Evolutionary conservation across 2,329 filamentous ascomycete species (phyloP), one percentile per base, ranked within the genome.

Genomic region (Fusarium phyllophilum): DNA sequence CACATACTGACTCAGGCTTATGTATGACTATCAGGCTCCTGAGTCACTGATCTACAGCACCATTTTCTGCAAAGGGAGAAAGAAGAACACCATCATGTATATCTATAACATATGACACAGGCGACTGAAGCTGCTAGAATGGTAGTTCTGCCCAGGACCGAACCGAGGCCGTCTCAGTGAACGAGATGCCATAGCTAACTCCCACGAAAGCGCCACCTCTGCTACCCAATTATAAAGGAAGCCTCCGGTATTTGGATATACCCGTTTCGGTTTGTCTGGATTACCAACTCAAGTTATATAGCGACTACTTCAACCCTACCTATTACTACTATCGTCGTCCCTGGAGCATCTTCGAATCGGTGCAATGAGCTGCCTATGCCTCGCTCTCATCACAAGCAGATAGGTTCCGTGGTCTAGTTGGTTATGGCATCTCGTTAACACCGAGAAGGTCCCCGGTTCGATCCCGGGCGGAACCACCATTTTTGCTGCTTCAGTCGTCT

Each of bases 381-480:
- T 26, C 22, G 1, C 13, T 9, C 29, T 17, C 3, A 6, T 4
- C 24, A n/a, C 34, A 67, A 41, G 11, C 8, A 46, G 12, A 57
- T 55, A 13, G 72, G 72, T 77, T 77, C 44, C 72, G 75, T 77
- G 75, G 75, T 77, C 75, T 77, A 77, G 75, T 66, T 77, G 75
- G 51, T 55, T n/a, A 55, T 55, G 75, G 74, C 74, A 76, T 75
- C 75, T 77, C 73, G 73, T 65, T 75, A 71, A 76, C 75, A 77
- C 75, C 73, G 73, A 77, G 75, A 77, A 77, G 76, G 75, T 77
- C 76, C 74, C 76, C 75, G 76, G 76, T 77, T 78, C 72, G 41
- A 78, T 73, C 75, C 76, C 75, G 76, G 74, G 76, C 75, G 74
- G 74, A 77, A 76, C 56, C 71, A 75, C n/a, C 48, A 34, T 51